A percentile compares a stretch with the other conserved stretches of the same genome.
Conservation (phyloP, 495 filamentous ascomycete genomes). For the Penicillium odoratum region DNA sequence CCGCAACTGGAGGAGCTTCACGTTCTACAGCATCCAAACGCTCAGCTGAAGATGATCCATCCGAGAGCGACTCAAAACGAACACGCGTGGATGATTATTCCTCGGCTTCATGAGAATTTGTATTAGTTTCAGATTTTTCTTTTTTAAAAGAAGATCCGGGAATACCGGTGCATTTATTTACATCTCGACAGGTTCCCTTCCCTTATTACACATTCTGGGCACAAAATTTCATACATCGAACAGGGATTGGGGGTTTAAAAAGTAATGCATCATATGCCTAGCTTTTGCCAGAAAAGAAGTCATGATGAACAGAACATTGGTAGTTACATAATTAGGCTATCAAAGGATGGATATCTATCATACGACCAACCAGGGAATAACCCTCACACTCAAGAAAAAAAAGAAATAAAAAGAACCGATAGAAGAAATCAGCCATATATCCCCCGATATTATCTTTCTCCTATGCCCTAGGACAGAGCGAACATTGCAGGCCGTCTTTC, state of each 20-base stretch:
- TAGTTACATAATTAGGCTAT: too few species aligned
- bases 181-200: background rate
- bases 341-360: too few species aligned
- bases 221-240: background rate
- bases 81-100: constrained; percentile 27
- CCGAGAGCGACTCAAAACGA: constrained; percentile 32
- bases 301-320: too few species aligned
- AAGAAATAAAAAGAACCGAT: too few species aligned
- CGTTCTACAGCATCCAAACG: constrained; percentile 26
- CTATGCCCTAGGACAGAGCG: constrained; percentile 22
- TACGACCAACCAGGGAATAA: too few species aligned
- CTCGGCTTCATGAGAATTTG: background rate
- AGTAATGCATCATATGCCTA: too few species aligned
- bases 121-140: background rate
- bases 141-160: background rate
- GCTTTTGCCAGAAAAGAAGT: too few species aligned
- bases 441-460: background rate
- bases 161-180: constrained; percentile 8
- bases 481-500: constrained; percentile 31
- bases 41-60: constrained; percentile 25
- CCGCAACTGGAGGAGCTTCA: constrained; percentile 28
- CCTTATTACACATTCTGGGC: background rate
- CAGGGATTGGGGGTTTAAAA: too few species aligned
- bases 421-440: too few species aligned
- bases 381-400: too few species aligned